Evolutionary conservation across 805 yeast genomes (phyloP).

Genomic region (Teunomyces pallodes): DNA sequence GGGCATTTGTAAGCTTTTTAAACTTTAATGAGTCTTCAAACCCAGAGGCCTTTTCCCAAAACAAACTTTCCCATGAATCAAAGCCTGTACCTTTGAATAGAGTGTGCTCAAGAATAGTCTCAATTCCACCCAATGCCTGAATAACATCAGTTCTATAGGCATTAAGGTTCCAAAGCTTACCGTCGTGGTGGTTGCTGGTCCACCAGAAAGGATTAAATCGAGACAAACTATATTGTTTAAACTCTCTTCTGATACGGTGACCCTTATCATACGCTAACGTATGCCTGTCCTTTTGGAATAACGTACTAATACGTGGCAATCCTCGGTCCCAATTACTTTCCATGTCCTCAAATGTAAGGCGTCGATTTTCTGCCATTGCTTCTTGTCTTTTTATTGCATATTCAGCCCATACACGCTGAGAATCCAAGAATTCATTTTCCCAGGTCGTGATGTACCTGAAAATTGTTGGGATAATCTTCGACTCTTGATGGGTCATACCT

Average conservation of each 20-base stretch:
- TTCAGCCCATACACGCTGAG: conserved; percentile 97
- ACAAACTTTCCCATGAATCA: conserved; percentile 96
- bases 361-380: conserved; percentile 79
- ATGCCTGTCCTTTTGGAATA: conserved; percentile 92
- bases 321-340: conserved; percentile 98
- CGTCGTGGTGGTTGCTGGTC: conserved; percentile 92
- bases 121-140: conserved; percentile 96
- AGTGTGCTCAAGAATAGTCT: conserved; percentile 92
- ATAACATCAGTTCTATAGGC: conserved; percentile 94
- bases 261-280: conserved; percentile 95
- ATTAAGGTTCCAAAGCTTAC: conserved; percentile 90
- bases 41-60: conserved; percentile 98
- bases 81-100: conserved; percentile 96
- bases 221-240: conserved; percentile 67
- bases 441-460: conserved; percentile 91
- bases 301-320: conserved; percentile 89
- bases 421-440: conserved; percentile 94
- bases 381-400: conserved; percentile 87
- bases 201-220: conserved; percentile 94
- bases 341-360: conserved; percentile 87
- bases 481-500: conserved; percentile 84
- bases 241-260: conserved; percentile 77
- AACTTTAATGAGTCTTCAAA: conserved; percentile 95
- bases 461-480: conserved; percentile 84
- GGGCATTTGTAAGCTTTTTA: conserved; percentile 95